Conservation (phyloP, 2,329 filamentous ascomycete genomes). For the Curvularia hawaiiensis region DNA sequence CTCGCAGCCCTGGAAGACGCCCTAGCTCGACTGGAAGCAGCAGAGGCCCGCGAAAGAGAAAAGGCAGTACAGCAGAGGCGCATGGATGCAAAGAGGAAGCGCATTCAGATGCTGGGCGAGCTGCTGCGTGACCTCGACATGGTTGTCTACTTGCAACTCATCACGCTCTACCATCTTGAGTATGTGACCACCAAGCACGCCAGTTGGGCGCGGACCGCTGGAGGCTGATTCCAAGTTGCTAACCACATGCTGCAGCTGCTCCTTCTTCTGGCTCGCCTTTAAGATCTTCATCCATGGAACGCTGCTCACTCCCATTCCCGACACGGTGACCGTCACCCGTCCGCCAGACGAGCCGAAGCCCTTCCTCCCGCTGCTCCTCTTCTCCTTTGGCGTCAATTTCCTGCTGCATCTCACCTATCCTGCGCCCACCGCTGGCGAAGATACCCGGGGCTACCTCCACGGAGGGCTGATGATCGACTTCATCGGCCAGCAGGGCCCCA, state of each 20-base stretch:
- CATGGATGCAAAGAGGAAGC: slow-evolving; percentile 44
- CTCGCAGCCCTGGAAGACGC: slow-evolving; percentile 23
- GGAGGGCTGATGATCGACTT: slow-evolving; percentile 69
- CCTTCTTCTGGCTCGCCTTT: slow-evolving; percentile 61
- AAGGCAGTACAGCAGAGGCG: slow-evolving; percentile 33
- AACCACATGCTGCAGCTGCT: slow-evolving; percentile 53
- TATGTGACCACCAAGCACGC: slow-evolving; percentile 37
- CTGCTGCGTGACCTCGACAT: slow-evolving; percentile 63
- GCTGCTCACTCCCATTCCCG: slow-evolving; percentile 64
- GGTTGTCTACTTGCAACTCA: slow-evolving; percentile 65
- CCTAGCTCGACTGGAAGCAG: slow-evolving; percentile 22
- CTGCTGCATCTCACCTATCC: slow-evolving; percentile 55
- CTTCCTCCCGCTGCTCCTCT: slow-evolving; percentile 60
- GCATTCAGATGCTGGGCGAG: slow-evolving; percentile 55
- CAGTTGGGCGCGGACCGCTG: neutral
- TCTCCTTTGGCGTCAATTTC: slow-evolving; percentile 61
- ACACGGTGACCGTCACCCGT: slow-evolving; percentile 51
- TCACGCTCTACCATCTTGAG: slow-evolving; percentile 68
- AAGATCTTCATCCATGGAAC: slow-evolving; percentile 62
- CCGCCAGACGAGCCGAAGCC: slow-evolving; percentile 57
- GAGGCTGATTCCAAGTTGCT: neutral
- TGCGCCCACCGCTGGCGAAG: slow-evolving; percentile 53
- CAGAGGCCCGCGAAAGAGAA: slow-evolving; percentile 26
- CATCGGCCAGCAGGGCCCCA: slow-evolving; percentile 64
- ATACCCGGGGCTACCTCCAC: slow-evolving; percentile 61